Conservation (phyloP, 192 early-diverging fungal species). For the Dissophora ornata region DNA sequence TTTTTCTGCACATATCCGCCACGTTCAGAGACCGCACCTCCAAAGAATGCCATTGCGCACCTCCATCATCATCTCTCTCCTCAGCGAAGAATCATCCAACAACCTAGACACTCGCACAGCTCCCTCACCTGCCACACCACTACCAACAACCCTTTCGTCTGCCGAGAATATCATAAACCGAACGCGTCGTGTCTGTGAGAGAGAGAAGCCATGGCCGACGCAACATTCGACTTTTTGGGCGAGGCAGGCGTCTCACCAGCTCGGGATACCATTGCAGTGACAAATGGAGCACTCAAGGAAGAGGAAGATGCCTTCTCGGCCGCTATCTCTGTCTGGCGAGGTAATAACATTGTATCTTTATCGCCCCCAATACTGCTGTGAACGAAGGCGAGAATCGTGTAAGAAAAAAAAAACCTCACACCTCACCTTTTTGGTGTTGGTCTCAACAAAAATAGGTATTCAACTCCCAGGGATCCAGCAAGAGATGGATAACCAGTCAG, state of each 20-base stretch:
- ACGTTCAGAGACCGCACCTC: no score
- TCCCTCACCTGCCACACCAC: no score
- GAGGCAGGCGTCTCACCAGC: conserved; percentile 18
- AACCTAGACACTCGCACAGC: no score
- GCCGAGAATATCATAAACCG: neutral
- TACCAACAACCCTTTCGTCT: no score
- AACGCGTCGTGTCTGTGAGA: conserved; percentile 2
- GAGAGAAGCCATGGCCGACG: conserved; percentile 50
- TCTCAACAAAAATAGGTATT: conserved; percentile 61
- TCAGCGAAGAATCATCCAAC: no score
- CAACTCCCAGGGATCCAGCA: conserved; percentile 75
- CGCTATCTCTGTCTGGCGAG: conserved; percentile 45
- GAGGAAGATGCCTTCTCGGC: conserved; percentile 50
- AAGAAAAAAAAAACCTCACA: no score
- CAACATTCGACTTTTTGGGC: conserved; percentile 50
- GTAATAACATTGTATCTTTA: no score
- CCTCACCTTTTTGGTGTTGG: neutral
- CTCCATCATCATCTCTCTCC: no score
- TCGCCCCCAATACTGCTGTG: no score
- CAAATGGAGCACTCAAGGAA: conserved; percentile 14
- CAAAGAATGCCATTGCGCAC: no score
- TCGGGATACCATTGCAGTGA: neutral
- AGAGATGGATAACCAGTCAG: conserved; percentile 79
- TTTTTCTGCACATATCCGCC: no score
- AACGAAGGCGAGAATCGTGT: no score